Conservation (phyloP, 345 rosid species). For the Geranium rotundifolium region DNA sequence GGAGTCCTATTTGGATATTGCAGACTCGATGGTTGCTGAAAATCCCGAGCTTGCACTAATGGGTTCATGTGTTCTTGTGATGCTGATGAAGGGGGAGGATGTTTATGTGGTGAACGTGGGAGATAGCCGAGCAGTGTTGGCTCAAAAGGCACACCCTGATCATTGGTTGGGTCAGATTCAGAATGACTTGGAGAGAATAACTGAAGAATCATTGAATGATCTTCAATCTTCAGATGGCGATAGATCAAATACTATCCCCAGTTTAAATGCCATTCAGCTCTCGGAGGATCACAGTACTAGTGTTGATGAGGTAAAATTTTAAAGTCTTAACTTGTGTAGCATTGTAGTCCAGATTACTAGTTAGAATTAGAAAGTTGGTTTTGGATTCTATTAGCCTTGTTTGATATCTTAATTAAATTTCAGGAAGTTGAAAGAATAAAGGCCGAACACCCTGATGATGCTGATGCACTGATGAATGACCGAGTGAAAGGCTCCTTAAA, state of each 20-base stretch:
- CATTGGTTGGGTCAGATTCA: conserved; percentile 55
- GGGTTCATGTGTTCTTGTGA: conserved; percentile 94
- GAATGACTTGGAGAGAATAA: conserved; percentile 78
- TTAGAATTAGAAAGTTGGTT: too few species aligned
- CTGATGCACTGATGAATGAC: conserved; percentile 51
- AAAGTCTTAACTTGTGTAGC: too few species aligned
- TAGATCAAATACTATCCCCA: conserved; percentile 15
- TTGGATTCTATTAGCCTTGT: too few species aligned
- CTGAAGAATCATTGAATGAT: conserved; percentile 71
- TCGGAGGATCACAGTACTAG: conserved; percentile 79
- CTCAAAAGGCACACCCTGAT: conserved; percentile 59
- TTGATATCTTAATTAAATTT: conserved; percentile 4
- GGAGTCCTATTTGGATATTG: conserved; percentile 65
- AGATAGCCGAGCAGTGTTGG: conserved; percentile 83
- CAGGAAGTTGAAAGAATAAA: conserved; percentile 86
- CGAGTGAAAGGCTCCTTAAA: conserved; percentile 90
- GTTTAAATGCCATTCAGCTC: conserved; percentile 55
- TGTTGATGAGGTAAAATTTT: conserved; percentile 71
- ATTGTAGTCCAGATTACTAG: too few species aligned
- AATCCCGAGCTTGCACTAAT: conserved; percentile 88
- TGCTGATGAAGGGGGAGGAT: conserved; percentile 95
- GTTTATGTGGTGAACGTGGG: conserved; percentile 94
- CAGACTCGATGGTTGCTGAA: conserved; percentile 76
- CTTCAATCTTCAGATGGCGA: conserved; percentile 35
- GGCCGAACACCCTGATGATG: conserved; percentile 76